These are phyloP conservation scores for Tetraselmis chui DNA, from an alignment of 139 green algal genomes.

Conservation along the genomic window DNA sequence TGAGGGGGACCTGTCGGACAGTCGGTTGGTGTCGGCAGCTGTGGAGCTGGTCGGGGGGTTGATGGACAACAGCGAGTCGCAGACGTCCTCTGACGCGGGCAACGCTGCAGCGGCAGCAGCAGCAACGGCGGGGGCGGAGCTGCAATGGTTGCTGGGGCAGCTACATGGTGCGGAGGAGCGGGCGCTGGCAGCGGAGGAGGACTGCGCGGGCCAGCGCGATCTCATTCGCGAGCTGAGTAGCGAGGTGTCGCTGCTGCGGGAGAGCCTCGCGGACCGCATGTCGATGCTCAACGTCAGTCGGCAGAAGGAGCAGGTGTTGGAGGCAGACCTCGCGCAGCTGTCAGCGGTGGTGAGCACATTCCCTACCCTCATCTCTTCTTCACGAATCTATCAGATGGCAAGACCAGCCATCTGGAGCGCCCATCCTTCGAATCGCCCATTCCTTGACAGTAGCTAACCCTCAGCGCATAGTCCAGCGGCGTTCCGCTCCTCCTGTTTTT, in stretches of 20 bases:
- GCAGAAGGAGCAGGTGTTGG: not conserved
- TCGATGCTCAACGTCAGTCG: not conserved
- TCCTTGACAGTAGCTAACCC: too few species aligned
- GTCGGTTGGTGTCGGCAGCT: too few species aligned
- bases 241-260: not conserved
- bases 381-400: too few species aligned
- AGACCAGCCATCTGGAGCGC: too few species aligned
- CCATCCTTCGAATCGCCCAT: too few species aligned
- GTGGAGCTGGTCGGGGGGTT: too few species aligned
- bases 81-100: too few species aligned
- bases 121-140: not conserved
- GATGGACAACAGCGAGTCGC: too few species aligned
- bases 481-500: too few species aligned
- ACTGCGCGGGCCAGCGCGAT: not conserved
- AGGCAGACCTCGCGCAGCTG: not conserved
- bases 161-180: not conserved
- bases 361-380: too few species aligned
- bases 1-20: too few species aligned
- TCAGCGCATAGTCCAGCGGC: too few species aligned
- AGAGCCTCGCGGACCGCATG: not conserved
- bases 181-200: not conserved
- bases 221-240: not conserved
- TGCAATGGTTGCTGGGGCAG: not conserved
- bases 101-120: not conserved
- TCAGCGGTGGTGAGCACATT: not conserved